phyloP scores from a whole-genome alignment of 2,329 filamentous ascomycete species.

The Aureobasidium sp. region DNA sequence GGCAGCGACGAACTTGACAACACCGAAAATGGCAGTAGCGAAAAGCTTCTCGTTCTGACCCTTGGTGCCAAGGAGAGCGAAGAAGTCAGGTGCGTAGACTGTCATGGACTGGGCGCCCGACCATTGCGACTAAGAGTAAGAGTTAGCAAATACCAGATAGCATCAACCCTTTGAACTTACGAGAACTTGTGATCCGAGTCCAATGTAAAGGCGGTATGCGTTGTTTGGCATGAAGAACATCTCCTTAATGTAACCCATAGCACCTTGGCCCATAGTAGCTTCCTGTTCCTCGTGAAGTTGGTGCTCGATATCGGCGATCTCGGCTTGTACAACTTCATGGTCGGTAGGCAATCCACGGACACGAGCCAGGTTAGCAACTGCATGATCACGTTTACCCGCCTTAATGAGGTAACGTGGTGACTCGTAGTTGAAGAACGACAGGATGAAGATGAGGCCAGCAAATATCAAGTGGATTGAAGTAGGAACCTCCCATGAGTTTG shows the following conservation, averaged over 20 bases:
- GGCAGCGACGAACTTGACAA: conserved; percentile 62
- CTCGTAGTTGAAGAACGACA: conserved; percentile 56
- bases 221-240: conserved; percentile 61
- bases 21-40: conserved; percentile 65
- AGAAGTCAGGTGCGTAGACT: conserved; percentile 66
- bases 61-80: conserved; percentile 60
- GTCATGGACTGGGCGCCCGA: conserved; percentile 63
- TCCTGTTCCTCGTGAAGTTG: conserved; percentile 63
- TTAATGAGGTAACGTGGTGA: conserved; percentile 61
- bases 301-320: conserved; percentile 56
- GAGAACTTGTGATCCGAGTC: conserved; percentile 59
- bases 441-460: conserved; percentile 59
- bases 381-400: conserved; percentile 58
- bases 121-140: conserved; percentile 50
- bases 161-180: too few species aligned
- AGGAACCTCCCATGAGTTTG: conserved; percentile 52
- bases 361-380: conserved; percentile 47
- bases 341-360: conserved; percentile 56
- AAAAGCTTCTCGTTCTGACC: conserved; percentile 61
- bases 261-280: conserved; percentile 56
- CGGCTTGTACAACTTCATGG: conserved; percentile 42
- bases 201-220: conserved; percentile 62
- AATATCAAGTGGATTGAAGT: conserved; percentile 72
- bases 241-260: conserved; percentile 58
- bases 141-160: too few species aligned